These are phyloP conservation scores for Yarrowia yakushimensis DNA, from an alignment of 805 yeast genomes.

Conservation along the genomic window DNA sequence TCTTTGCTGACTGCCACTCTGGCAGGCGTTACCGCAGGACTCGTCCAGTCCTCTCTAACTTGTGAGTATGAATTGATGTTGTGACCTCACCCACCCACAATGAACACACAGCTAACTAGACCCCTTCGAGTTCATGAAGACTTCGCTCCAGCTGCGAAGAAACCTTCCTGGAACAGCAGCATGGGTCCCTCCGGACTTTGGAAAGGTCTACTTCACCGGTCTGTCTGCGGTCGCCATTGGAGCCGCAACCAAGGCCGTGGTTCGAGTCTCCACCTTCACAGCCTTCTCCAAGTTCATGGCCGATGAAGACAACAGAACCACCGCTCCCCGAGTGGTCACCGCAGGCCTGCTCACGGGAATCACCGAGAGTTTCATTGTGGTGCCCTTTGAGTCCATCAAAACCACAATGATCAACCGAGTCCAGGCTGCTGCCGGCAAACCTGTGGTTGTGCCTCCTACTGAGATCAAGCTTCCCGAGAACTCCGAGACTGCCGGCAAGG, in stretches of 20 bases:
- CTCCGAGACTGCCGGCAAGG: background rate
- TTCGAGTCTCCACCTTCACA: constrained; percentile 72
- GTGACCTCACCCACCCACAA: background rate
- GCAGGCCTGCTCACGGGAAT: constrained; percentile 85
- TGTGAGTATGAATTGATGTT: constrained; percentile 33
- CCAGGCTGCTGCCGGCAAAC: constrained; percentile 1
- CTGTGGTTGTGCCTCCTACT: constrained; percentile 24
- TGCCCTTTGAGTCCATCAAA: constrained; percentile 73
- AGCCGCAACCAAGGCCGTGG: constrained; percentile 64
- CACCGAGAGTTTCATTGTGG: constrained; percentile 67
- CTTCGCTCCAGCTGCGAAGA: constrained; percentile 38
- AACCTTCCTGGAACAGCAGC: constrained; percentile 30
- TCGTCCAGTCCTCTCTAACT: constrained; percentile 39
- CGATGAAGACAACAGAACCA: constrained; percentile 54
- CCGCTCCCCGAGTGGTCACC: constrained; percentile 75
- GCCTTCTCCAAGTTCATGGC: constrained; percentile 67
- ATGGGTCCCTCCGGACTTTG: constrained; percentile 29
- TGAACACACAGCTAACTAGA: constrained; percentile 35
- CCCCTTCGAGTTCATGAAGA: constrained; percentile 43
- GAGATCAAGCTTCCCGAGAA: constrained; percentile 7
- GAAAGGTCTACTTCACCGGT: constrained; percentile 48
- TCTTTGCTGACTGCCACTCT: constrained; percentile 38
- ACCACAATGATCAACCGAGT: constrained; percentile 33
- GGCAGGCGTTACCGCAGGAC: constrained; percentile 41
- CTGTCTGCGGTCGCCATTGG: constrained; percentile 75